Percentiles rank a stretch among this genome's conserved stretches.
phyloP scores from a whole-genome alignment of 192 early-diverging fungal genomes.

The Jimgerdemannia lactiflua region DNA sequence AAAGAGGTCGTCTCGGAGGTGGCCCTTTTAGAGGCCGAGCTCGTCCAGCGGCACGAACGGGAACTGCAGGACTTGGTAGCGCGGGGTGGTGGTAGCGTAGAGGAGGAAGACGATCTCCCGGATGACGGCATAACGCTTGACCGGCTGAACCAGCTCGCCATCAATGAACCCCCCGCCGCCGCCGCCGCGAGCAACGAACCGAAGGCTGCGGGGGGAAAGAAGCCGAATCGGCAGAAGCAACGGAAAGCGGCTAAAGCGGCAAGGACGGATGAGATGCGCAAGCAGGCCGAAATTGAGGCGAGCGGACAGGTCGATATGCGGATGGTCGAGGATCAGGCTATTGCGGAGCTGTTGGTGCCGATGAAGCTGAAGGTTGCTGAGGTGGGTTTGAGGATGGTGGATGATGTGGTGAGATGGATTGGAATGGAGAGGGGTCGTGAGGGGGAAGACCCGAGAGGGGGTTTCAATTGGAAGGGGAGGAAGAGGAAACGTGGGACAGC shows the following conservation, averaged over 20 bases:
- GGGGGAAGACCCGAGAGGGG: too few species aligned
- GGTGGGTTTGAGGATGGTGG: conserved; percentile 22
- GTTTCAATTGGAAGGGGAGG: background rate
- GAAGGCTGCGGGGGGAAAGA: conserved; percentile 27
- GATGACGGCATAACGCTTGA: conserved; percentile 28
- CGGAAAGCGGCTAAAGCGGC: conserved; percentile 66
- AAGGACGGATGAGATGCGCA: conserved; percentile 65
- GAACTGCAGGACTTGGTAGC: conserved; percentile 47
- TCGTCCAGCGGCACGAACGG: conserved; percentile 56
- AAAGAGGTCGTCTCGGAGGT: conserved; percentile 68
- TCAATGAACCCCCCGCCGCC: conserved; percentile 12
- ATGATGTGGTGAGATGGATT: background rate
- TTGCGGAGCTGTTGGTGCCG: conserved; percentile 50
- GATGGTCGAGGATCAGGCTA: conserved; percentile 66
- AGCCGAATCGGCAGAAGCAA: conserved; percentile 47
- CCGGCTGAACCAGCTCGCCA: conserved; percentile 13
- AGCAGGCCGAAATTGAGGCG: conserved; percentile 77
- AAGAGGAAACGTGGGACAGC: background rate
- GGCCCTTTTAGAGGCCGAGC: conserved; percentile 60
- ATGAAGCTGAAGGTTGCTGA: conserved; percentile 64
- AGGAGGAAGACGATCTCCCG: conserved; percentile 1
- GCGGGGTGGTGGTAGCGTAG: background rate
- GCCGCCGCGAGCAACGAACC: conserved; percentile 21
- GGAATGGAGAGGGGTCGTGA: too few species aligned
- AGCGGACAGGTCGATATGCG: conserved; percentile 70